A percentile compares a stretch with the other conserved stretches of the same genome.
These are phyloP conservation scores for Pterocarpus santalinus DNA, from an alignment of 306 rosid species.

Conservation along the genomic window DNA sequence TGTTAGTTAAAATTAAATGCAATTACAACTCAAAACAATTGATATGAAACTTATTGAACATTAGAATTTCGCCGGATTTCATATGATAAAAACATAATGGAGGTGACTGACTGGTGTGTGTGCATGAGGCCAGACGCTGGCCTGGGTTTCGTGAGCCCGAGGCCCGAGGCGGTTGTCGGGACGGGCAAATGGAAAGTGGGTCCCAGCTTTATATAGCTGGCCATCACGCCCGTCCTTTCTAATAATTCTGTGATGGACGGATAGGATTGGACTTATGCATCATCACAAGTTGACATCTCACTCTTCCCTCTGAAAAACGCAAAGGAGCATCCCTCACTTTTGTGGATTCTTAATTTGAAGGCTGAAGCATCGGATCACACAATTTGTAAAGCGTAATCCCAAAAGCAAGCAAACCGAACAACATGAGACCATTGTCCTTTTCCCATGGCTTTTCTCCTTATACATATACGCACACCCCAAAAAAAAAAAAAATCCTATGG, in stretches of 20 bases:
- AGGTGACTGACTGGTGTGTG: not conserved
- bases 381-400: constrained; percentile 48
- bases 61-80: not conserved
- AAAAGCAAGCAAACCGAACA: constrained; percentile 2
- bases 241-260: constrained; percentile 38
- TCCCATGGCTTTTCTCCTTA: not conserved
- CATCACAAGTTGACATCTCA: constrained; percentile 45
- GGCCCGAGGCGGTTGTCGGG: constrained; percentile 49
- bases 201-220: constrained; percentile 30
- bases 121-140: not conserved
- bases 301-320: not conserved
- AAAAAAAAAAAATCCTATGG: too few relatives aligned
- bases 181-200: constrained; percentile 32
- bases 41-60: not conserved
- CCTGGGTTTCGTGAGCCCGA: constrained; percentile 41
- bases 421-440: not conserved
- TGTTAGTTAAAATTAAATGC: too few relatives aligned
- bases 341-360: constrained; percentile 14
- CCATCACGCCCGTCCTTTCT: constrained; percentile 47
- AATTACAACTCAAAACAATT: too few relatives aligned
- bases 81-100: too few relatives aligned
- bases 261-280: constrained; percentile 33
- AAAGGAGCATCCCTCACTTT: constrained; percentile 4
- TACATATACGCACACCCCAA: not conserved
- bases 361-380: constrained; percentile 48